Evolutionary conservation across 1,284 basidiomycete genomes (phyloP).

Genomic region (Fomitopsis schrenkii): DNA sequence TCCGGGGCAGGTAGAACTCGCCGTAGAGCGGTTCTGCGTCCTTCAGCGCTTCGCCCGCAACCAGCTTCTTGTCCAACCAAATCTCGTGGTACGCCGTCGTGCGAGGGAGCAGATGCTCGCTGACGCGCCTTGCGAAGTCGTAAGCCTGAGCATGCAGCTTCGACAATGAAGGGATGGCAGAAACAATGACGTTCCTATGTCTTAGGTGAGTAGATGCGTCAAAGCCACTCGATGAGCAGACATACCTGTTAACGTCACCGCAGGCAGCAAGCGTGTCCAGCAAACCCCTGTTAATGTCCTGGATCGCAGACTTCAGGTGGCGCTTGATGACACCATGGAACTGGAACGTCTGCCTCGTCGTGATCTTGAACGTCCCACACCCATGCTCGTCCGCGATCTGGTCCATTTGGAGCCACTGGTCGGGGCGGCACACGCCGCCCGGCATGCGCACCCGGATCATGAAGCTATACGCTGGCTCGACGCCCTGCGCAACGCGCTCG

Average conservation of each 20-base stretch:
- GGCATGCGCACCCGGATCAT: constrained; percentile 99
- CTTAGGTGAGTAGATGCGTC: constrained; percentile 7
- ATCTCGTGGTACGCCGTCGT: constrained; percentile 98
- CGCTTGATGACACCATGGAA: constrained; percentile 99
- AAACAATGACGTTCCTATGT: constrained; percentile 85
- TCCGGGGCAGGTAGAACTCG: constrained; percentile 94
- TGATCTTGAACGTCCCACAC: constrained; percentile 94
- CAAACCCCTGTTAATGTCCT: constrained; percentile 89
- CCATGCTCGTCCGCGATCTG: constrained; percentile 95
- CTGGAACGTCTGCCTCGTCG: constrained; percentile 98
- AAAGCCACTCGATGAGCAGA: constrained; percentile 7
- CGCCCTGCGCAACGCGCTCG: constrained; percentile 88
- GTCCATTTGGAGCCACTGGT: constrained; percentile 96
- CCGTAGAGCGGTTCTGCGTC: constrained; percentile 98
- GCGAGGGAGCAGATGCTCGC: constrained; percentile 84
- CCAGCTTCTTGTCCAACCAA: constrained; percentile 96
- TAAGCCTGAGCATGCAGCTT: constrained; percentile 84
- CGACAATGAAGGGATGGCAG: constrained; percentile 87
- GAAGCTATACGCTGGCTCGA: constrained; percentile 96
- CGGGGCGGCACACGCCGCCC: constrained; percentile 87
- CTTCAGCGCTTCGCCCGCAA: constrained; percentile 87
- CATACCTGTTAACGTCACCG: constrained; percentile 93
- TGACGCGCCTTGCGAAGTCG: constrained; percentile 83
- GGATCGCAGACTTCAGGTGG: constrained; percentile 94
- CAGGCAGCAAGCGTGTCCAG: constrained; percentile 98